Conservation (phyloP, 345 rosid genomes). For the Populus deltoides region DNA sequence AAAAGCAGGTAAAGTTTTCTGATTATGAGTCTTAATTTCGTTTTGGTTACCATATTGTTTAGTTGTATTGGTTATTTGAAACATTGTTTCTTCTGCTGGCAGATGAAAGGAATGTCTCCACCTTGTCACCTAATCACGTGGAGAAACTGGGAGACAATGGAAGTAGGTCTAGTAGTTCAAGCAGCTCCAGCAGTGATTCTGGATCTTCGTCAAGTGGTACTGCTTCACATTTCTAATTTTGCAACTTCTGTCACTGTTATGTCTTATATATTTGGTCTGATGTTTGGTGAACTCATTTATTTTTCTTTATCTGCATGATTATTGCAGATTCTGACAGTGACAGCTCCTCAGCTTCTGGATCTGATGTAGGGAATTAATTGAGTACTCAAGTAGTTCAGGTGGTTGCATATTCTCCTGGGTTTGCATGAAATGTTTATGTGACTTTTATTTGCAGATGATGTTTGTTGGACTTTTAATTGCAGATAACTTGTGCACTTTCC, state of each 20-base stretch:
- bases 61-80: constrained; percentile 9
- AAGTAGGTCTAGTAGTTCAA: constrained; percentile 89
- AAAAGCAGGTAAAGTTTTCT: constrained; percentile 48
- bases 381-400: constrained; percentile 35
- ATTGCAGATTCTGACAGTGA: constrained; percentile 90
- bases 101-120: constrained; percentile 56
- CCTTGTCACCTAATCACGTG: constrained; percentile 49
- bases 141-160: constrained; percentile 58
- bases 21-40: neutral
- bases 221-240: neutral
- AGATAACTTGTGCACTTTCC: neutral
- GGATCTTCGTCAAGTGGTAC: constrained; percentile 98
- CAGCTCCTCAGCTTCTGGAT: constrained; percentile 83
- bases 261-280: neutral
- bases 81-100: constrained; percentile 17
- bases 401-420: neutral
- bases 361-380: constrained; percentile 59
- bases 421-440: neutral
- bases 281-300: neutral
- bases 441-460: neutral
- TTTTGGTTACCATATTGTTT: neutral
- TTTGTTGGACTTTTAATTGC: neutral
- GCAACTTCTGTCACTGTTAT: neutral
- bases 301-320: constrained; percentile 7
- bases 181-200: constrained; percentile 94